Evolutionary conservation across 2,329 filamentous ascomycete species (phyloP).

Genomic region (Colletotrichum plurivorum): DNA sequence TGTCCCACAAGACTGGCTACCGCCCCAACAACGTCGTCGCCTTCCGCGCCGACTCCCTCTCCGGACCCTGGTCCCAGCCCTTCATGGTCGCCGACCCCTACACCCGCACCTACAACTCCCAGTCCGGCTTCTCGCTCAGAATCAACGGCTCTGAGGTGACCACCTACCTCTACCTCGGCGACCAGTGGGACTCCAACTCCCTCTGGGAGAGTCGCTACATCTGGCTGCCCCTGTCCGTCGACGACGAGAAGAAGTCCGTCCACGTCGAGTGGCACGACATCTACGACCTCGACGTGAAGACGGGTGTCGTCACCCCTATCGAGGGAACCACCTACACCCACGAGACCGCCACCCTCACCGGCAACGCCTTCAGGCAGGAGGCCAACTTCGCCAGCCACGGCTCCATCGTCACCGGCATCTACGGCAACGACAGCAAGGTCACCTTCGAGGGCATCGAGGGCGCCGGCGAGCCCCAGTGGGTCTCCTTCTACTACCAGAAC

Average conservation of each 20-base stretch:
- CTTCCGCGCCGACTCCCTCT: conserved; percentile 63
- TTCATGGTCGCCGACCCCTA: conserved; percentile 64
- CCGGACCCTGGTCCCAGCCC: conserved; percentile 66
- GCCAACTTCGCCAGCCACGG: conserved; percentile 63
- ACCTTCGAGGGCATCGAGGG: conserved; percentile 60
- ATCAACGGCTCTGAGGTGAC: conserved; percentile 65
- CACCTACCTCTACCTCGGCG: conserved; percentile 64
- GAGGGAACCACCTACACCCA: conserved; percentile 63
- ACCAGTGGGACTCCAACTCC: conserved; percentile 66
- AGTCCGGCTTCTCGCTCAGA: conserved; percentile 63
- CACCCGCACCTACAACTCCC: conserved; percentile 66
- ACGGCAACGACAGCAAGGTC: conserved; percentile 66
- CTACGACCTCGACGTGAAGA: conserved; percentile 66
- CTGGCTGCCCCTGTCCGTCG: conserved; percentile 67
- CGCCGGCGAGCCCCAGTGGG: conserved; percentile 64
- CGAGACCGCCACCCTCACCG: conserved; percentile 56
- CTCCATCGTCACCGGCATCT: conserved; percentile 64
- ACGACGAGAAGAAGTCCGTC: conserved; percentile 63
- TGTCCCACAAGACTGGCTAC: conserved; percentile 76
- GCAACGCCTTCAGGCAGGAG: conserved; percentile 64
- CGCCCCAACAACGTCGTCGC: conserved; percentile 74
- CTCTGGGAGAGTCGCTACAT: conserved; percentile 70
- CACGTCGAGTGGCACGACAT: conserved; percentile 66
- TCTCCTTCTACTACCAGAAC: conserved; percentile 71
- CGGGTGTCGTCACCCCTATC: conserved; percentile 62